These are phyloP conservation scores for Conticribra weissflogii DNA, from an alignment of 108 stramenopile species.

Conservation along the genomic window DNA sequence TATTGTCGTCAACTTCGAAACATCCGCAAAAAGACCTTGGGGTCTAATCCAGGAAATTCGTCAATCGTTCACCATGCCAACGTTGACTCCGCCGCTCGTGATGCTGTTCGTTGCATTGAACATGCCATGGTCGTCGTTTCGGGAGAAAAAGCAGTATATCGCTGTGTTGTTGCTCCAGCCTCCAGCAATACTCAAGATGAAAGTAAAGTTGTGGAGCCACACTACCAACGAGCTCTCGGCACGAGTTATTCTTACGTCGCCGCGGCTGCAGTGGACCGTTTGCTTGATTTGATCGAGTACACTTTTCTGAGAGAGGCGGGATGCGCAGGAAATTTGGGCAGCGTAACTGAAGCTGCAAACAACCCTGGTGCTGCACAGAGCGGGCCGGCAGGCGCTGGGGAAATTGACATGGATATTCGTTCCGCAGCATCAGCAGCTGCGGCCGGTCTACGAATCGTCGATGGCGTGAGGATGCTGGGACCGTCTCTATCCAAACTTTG, in stretches of 20 bases:
- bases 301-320: conserved; percentile 82
- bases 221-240: conserved; percentile 69
- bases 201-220: conserved; percentile 37
- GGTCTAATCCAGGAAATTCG: conserved; percentile 12
- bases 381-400: conserved; percentile 31
- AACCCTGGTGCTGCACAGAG: conserved; percentile 53
- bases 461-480: conserved; percentile 88
- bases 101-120: conserved; percentile 87
- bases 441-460: conserved; percentile 82
- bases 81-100: conserved; percentile 77
- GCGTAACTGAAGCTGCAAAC: conserved; percentile 13
- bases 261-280: conserved; percentile 71
- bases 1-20: conserved; percentile 71
- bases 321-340: conserved; percentile 24
- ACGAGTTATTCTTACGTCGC: conserved; percentile 75
- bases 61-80: conserved; percentile 29
- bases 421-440: conserved; percentile 76
- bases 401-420: conserved; percentile 56
- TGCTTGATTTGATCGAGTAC: conserved; percentile 85
- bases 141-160: conserved; percentile 76
- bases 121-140: conserved; percentile 88
- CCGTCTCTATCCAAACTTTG: conserved; percentile 87
- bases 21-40: conserved; percentile 64
- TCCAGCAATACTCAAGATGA: conserved; percentile 34
- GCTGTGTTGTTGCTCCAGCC: conserved; percentile 70